These are phyloP conservation scores for Kodamaea jinghongensis DNA, from an alignment of 805 yeast species.

Conservation along the genomic window DNA sequence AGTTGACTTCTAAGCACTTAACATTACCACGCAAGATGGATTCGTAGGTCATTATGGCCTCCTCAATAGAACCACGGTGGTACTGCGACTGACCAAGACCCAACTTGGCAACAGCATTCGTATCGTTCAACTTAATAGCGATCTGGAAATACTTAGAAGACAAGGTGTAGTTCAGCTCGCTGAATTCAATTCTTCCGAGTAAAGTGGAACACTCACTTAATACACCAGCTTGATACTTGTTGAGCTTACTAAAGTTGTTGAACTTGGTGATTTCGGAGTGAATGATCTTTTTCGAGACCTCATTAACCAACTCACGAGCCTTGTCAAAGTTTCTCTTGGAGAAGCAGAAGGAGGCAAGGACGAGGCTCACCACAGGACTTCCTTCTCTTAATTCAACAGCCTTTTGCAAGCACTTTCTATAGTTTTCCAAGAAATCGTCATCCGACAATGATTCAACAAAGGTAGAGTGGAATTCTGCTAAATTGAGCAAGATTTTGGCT, in stretches of 20 bases:
- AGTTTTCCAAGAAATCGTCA: constrained; percentile 59
- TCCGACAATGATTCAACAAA: constrained; percentile 55
- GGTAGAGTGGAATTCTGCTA: constrained; percentile 66
- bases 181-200: constrained; percentile 78
- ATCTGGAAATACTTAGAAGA: constrained; percentile 74
- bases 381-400: constrained; percentile 25
- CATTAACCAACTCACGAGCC: constrained; percentile 55
- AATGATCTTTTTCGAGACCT: constrained; percentile 28
- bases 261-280: constrained; percentile 10
- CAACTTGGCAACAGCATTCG: constrained; percentile 65
- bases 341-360: constrained; percentile 69
- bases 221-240: constrained; percentile 28
- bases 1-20: constrained; percentile 69
- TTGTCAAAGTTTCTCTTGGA: constrained; percentile 59
- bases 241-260: constrained; percentile 17
- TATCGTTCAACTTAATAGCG: constrained; percentile 63
- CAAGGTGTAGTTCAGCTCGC: constrained; percentile 55
- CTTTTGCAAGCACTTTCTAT: constrained; percentile 56
- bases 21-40: constrained; percentile 62
- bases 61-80: constrained; percentile 69
- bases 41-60: constrained; percentile 84
- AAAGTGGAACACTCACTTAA: constrained; percentile 55
- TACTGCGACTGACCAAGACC: constrained; percentile 87
- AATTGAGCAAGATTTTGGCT: constrained; percentile 62
- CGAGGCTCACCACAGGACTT: constrained; percentile 59